These are phyloP conservation scores for Tagetes patula DNA, from an alignment of 129 eudicot genomes.

Conservation along the genomic window DNA sequence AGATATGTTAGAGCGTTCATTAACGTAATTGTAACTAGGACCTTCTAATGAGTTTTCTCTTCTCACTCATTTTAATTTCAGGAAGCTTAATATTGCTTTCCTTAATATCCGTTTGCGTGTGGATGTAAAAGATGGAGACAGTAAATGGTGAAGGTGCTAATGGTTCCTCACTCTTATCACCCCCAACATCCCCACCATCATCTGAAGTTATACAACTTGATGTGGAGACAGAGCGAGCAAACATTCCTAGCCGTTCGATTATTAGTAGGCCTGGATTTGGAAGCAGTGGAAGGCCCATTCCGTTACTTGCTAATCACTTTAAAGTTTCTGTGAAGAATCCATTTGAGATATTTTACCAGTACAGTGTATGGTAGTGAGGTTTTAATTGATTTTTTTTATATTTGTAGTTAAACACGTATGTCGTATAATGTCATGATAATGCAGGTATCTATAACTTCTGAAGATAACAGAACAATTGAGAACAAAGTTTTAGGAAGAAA, in stretches of 20 bases:
- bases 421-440: slow-evolving; percentile 13
- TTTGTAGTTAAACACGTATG: background rate
- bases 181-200: slow-evolving; percentile 37
- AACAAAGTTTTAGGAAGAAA: slow-evolving; percentile 67
- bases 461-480: slow-evolving; percentile 48
- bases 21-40: slow-evolving; percentile 5
- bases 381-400: background rate
- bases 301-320: slow-evolving; percentile 78
- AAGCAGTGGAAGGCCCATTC: slow-evolving; percentile 55
- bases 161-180: slow-evolving; percentile 35
- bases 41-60: slow-evolving; percentile 23
- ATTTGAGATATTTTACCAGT: slow-evolving; percentile 68
- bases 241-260: slow-evolving; percentile 43
- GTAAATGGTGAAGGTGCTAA: slow-evolving; percentile 28
- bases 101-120: background rate
- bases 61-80: slow-evolving; percentile 1
- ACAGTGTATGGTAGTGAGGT: slow-evolving; percentile 55
- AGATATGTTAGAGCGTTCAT: slow-evolving; percentile 14
- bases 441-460: slow-evolving; percentile 74
- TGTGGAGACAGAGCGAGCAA: slow-evolving; percentile 38
- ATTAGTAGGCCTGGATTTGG: slow-evolving; percentile 78
- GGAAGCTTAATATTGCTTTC: slow-evolving; percentile 3
- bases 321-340: slow-evolving; percentile 69
- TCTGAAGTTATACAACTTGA: slow-evolving; percentile 38
- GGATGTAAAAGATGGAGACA: slow-evolving; percentile 44